Evolutionary conservation across 768 basidiomycete species (phyloP), one percentile per base, ranked within the genome.

Genomic region (Suillus sp.): DNA sequence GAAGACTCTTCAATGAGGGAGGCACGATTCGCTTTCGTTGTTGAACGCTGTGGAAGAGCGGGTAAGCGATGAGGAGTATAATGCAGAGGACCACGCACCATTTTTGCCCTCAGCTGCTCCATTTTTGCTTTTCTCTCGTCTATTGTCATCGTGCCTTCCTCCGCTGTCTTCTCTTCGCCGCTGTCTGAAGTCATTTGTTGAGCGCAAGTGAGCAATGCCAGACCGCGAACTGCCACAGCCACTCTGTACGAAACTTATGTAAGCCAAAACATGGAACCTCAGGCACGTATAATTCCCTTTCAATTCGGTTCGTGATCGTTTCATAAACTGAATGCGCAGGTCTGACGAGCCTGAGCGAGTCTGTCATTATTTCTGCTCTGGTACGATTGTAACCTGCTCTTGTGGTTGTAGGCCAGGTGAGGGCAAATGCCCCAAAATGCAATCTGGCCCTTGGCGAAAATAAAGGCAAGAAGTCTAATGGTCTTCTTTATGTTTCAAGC

Each of bases 1-100:
- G 92, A 85, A 40, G 88, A 86, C 72, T 99, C 96, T 66, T 93
- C 89, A 18, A 97, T 81, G 18, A 99, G 80, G 1, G 95, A 91
- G 38, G 86, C 84, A 14, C 95, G 87, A 75, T 99, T 99, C 4
- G 89, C 93, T 70, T 83, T 86, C 1, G 91, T 80, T 1, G 94
- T 92, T 35, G 85, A 83, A 58, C 84, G 88, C 95, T 96, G 59
- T n/a, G 48, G 9, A 3, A 40, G 8, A 30, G 37, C 59, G 32
- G 38, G 40, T 27, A 50, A 55, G 47, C 61, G 16, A 30, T 22
- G 4, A 35, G 32, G 34, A 34, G 20, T 30, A 13, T 2, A 63
- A 64, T 42, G 18, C 10, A 60, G 22, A 34, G 59, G 56, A 53
- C 66, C 22, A 38, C 37, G 37, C 59, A 95, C 96, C 86, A 95